Conservation (phyloP, 192 early-diverging fungal genomes). For the Lobulomyces angularis region DNA sequence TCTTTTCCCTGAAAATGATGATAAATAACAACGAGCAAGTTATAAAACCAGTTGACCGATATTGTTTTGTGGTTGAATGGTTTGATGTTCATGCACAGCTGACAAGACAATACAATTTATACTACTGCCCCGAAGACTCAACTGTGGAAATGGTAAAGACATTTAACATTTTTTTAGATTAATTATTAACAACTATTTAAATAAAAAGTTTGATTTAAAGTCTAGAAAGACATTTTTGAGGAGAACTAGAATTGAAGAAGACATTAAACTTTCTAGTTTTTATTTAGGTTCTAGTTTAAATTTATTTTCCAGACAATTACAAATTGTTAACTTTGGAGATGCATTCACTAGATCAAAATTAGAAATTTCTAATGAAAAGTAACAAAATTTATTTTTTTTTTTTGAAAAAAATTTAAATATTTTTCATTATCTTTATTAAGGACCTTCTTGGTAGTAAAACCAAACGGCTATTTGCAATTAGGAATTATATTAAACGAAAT, state of each 20-base stretch:
- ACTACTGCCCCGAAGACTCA: slow-evolving; percentile 38
- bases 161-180: background rate
- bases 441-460: slow-evolving; percentile 32
- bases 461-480: slow-evolving; percentile 11
- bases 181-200: slow-evolving; percentile 2
- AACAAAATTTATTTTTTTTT: slow-evolving; percentile 1
- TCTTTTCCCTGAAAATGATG: background rate
- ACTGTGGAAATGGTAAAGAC: slow-evolving; percentile 44
- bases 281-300: slow-evolving; percentile 38
- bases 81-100: slow-evolving; percentile 42
- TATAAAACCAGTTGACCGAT: too few relatives aligned
- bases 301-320: slow-evolving; percentile 34
- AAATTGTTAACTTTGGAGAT: slow-evolving; percentile 36
- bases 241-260: slow-evolving; percentile 21
- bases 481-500: slow-evolving; percentile 33
- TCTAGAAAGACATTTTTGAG: slow-evolving; percentile 40
- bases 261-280: slow-evolving; percentile 30
- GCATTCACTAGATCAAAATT: slow-evolving; percentile 30
- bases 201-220: slow-evolving; percentile 41
- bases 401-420: too few relatives aligned
- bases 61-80: slow-evolving; percentile 38
- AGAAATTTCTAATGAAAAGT: slow-evolving; percentile 7
- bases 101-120: slow-evolving; percentile 37
- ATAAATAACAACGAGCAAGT: background rate
- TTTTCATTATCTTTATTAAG: slow-evolving; percentile 16